A percentile compares a stretch with the other conserved stretches of the same genome.
Conservation (phyloP, 1,284 basidiomycete genomes). For the Hymenochaete sp. region DNA sequence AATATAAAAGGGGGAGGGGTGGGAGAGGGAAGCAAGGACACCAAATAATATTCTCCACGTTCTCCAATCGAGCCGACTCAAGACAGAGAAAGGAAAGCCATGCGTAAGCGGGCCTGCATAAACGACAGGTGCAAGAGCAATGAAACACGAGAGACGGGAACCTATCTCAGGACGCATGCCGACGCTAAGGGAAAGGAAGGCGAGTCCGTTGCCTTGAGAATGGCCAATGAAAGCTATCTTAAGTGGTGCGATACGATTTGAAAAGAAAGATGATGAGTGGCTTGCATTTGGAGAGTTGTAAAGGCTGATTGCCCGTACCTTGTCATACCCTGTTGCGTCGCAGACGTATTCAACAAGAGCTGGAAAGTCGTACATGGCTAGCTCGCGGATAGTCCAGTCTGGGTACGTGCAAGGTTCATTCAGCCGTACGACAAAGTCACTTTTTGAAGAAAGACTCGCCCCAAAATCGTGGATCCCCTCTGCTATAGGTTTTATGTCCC, state of each 20-base stretch:
- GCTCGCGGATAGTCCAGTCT: constrained; percentile 55
- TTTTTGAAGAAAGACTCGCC: constrained; percentile 28
- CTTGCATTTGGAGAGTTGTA: constrained; percentile 16
- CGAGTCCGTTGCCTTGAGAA: constrained; percentile 49
- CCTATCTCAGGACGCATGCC: constrained; percentile 51
- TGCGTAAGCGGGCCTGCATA: constrained; percentile 50
- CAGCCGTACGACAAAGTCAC: constrained; percentile 13
- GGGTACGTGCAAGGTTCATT: too few species aligned
- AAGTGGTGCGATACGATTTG: constrained; percentile 21
- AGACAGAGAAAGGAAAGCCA: constrained; percentile 45
- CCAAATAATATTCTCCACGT: constrained; percentile 49
- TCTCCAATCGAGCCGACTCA: constrained; percentile 43
- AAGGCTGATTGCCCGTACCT: too few species aligned
- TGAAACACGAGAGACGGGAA: constrained; percentile 44
- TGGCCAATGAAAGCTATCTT: constrained; percentile 52
- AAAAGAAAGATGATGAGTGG: constrained; percentile 11
- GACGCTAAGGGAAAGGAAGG: constrained; percentile 45
- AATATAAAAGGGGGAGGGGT: too few species aligned
- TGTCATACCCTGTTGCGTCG: constrained; percentile 44
- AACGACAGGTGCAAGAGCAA: constrained; percentile 52
- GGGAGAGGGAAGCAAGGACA: too few species aligned
- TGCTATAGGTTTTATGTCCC: constrained; percentile 41
- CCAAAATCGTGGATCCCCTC: constrained; percentile 51
- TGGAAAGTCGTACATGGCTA: constrained; percentile 53
- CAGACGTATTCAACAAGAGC: constrained; percentile 51